A percentile compares a stretch with the other conserved stretches of the same genome.
phyloP scores from a whole-genome alignment of 345 rosid genomes.

The Combretum micranthum region DNA sequence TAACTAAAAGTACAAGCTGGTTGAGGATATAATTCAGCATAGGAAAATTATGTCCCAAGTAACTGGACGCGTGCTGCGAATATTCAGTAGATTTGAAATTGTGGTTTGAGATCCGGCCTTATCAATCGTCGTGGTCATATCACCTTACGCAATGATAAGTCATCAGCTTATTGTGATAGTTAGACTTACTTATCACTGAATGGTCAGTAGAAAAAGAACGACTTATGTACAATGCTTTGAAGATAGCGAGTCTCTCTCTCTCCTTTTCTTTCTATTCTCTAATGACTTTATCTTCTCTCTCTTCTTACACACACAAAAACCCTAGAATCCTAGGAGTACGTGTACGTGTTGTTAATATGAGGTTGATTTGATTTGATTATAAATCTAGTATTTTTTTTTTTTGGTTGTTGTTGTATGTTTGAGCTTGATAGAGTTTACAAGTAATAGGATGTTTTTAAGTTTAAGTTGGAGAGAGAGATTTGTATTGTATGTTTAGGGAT shows the following conservation, averaged over 20 bases:
- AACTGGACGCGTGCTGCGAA: conserved; percentile 48
- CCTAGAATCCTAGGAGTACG: conserved; percentile 50
- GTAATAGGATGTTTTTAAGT: too few relatives aligned
- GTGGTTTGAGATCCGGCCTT: conserved; percentile 52
- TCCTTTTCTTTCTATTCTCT: too few relatives aligned
- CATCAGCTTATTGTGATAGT: rapidly evolving
- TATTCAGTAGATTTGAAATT: conserved; percentile 54
- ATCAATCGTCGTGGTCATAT: conserved; percentile 4
- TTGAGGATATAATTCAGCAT: too few relatives aligned
- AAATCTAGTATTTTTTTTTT: too few relatives aligned
- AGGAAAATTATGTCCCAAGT: too few relatives aligned
- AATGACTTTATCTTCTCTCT: conserved; percentile 28
- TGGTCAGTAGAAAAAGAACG: conserved; percentile 33
- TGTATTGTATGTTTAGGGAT: too few relatives aligned
- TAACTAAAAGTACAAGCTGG: too few relatives aligned
- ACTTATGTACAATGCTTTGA: conserved; percentile 63
- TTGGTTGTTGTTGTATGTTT: too few relatives aligned
- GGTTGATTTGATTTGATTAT: neutral
- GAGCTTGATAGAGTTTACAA: too few relatives aligned
- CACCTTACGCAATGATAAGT: neutral
- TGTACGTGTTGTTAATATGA: conserved; percentile 8
- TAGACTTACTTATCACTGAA: conserved; percentile 1
- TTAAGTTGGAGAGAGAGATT: too few relatives aligned
- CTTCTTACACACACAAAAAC: conserved; percentile 36
- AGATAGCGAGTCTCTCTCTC: conserved; percentile 51